Percentiles rank a stretch among this genome's conserved stretches.
phyloP scores from a whole-genome alignment of 2,329 filamentous ascomycete genomes.

The Rutstroemia sydowiana region DNA sequence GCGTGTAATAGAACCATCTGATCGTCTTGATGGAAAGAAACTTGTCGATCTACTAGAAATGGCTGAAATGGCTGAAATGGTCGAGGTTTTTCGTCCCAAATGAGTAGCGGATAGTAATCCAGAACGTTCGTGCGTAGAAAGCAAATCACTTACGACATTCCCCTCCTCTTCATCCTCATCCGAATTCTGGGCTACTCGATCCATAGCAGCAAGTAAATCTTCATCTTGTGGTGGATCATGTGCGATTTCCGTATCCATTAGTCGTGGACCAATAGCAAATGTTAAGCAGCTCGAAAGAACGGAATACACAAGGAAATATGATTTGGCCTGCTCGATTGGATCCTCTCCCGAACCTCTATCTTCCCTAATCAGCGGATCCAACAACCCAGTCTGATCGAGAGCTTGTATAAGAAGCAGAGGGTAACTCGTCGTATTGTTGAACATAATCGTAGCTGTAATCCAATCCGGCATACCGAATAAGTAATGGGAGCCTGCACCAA shows the following conservation, averaged over 20 bases:
- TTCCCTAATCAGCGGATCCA: constrained; percentile 38
- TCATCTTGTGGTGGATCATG: constrained; percentile 29
- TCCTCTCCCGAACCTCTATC: constrained; percentile 38
- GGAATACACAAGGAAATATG: constrained; percentile 59
- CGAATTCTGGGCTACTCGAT: constrained; percentile 20
- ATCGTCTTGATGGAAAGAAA: constrained; percentile 28
- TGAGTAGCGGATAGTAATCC: constrained; percentile 40
- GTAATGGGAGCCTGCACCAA: constrained; percentile 34
- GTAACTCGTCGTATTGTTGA: constrained; percentile 43
- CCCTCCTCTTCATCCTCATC: constrained; percentile 1
- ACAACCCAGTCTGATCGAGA: constrained; percentile 40
- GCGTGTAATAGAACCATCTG: constrained; percentile 8
- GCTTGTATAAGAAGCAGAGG: constrained; percentile 39
- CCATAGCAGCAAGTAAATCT: constrained; percentile 5
- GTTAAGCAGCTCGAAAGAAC: constrained; percentile 57
- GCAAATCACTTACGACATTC: constrained; percentile 19
- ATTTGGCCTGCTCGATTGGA: constrained; percentile 52
- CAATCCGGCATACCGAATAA: constrained; percentile 38
- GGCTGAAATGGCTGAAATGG: not conserved
- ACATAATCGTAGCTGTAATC: constrained; percentile 39
- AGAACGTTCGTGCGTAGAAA: constrained; percentile 35
- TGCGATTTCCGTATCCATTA: constrained; percentile 42
- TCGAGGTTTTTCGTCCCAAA: constrained; percentile 14
- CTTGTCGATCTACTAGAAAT: constrained; percentile 11
- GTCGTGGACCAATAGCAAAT: constrained; percentile 53